A percentile compares a stretch with the other conserved stretches of the same genome.
phyloP scores from a whole-genome alignment of 2,329 filamentous ascomycete genomes.

The Nothopassalora personata region DNA sequence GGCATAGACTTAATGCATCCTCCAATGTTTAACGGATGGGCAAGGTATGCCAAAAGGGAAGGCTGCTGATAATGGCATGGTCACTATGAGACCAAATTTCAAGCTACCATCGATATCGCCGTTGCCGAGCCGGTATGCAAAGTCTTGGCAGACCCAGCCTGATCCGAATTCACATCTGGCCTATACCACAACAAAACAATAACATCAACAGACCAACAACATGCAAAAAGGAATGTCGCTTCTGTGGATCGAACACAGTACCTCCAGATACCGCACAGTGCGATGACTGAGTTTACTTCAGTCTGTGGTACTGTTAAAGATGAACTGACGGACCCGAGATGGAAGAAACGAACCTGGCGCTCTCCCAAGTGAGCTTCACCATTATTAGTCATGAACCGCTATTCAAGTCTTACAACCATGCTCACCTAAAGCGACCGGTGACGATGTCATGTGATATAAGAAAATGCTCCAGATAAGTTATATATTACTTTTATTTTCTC shows the following conservation, averaged over 20 bases:
- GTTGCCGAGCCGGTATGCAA: neutral
- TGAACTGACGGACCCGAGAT: neutral
- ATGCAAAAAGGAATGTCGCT: neutral
- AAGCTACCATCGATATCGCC: neutral
- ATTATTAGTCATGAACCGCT: neutral
- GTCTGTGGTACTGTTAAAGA: neutral
- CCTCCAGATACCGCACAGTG: slow-evolving; percentile 5
- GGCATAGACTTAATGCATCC: too few species aligned
- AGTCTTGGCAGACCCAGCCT: neutral
- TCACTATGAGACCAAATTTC: too few species aligned
- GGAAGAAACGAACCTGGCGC: neutral
- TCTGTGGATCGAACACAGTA: slow-evolving; percentile 6
- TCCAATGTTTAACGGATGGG: too few species aligned
- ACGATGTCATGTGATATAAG: neutral
- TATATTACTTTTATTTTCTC: too few species aligned
- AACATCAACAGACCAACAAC: neutral
- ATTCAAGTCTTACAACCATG: neutral
- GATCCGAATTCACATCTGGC: neutral
- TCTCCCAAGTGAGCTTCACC: neutral
- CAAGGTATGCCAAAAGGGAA: too few species aligned
- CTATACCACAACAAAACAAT: neutral
- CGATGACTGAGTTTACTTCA: slow-evolving; percentile 1
- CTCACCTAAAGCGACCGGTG: neutral
- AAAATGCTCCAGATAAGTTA: too few species aligned
- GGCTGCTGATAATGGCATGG: too few species aligned